These are phyloP conservation scores for Trypanosoma melophagium DNA, from an alignment of 208 protist genomes.

Conservation along the genomic window DNA sequence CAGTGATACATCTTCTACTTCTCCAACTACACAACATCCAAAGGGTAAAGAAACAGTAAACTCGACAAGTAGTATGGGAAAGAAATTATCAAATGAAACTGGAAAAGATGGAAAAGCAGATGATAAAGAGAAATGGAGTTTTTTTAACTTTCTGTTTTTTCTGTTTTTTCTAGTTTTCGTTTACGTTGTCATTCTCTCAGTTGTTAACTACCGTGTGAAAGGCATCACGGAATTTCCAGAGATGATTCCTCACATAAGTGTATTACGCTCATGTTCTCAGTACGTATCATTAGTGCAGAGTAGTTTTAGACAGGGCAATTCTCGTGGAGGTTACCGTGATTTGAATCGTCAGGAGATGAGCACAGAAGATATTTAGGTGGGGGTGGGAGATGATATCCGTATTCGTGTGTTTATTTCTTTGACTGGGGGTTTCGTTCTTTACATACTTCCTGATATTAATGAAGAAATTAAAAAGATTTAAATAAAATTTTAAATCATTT, in stretches of 20 bases:
- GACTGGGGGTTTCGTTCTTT: conserved; percentile 16
- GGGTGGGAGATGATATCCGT: no score
- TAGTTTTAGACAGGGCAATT: conserved; percentile 2
- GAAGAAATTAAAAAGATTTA: not conserved
- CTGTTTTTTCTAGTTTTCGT: conserved; percentile 27
- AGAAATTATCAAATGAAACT: conserved; percentile 20
- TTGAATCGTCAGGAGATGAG: conserved; percentile 20
- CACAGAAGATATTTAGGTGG: conserved; percentile 33
- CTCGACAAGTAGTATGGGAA: not conserved
- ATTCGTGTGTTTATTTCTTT: not conserved
- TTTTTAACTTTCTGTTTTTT: conserved; percentile 18
- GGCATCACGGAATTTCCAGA: conserved; percentile 67
- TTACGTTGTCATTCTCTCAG: conserved; percentile 48
- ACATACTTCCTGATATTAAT: conserved; percentile 11
- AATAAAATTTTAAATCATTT: not conserved
- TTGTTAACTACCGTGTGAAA: conserved; percentile 60
- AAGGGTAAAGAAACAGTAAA: not conserved
- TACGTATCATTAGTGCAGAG: conserved; percentile 16
- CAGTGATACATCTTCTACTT: not conserved
- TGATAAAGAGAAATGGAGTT: conserved; percentile 11
- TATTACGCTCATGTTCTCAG: conserved; percentile 31
- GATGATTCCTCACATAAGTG: conserved; percentile 62
- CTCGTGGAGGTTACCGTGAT: conserved; percentile 26
- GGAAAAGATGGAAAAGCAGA: conserved; percentile 1
- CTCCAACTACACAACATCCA: not conserved